Evolutionary conservation across 495 filamentous ascomycete species (phyloP), one percentile per base, ranked within the genome.

Genomic region (Entonaema liquescens): DNA sequence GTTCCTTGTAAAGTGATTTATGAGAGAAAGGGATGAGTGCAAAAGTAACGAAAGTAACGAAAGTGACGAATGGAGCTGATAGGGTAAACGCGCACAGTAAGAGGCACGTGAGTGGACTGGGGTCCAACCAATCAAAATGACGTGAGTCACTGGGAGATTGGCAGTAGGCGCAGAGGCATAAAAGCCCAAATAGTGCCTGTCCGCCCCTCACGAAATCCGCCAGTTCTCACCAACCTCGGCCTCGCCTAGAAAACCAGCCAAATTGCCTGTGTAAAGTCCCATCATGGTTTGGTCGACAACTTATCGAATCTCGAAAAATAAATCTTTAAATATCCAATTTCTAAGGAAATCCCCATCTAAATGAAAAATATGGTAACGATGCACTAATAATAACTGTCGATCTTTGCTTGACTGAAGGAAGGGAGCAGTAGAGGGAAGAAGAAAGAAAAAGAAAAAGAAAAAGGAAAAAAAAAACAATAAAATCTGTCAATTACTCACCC

Each of bases 131-230:
- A 77, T 77, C 23, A 67, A 42, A 47, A 50, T 42, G 65, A 65
- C 67, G 15, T 77, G 75, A 77, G 73, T 76, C 75, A 77, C 74
- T 66, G 73, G 64, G 28, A 35, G 53, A 62, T 62, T 65, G 60
- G 62, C 38, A 67, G 73, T 56, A 7, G 63, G 56, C 58, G 59
- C 68, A 75, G 68, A 72, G 78, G 74, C 74, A 82, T 83, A 86
- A 86, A 79, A 75, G 79, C 80, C 84, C 84, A 86, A 85, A 87
- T 83, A 85, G 83, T 80, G 76, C 80, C 78, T 69, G 79, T 71
- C 79, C 84, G 81, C 83, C 85, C 81, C 78, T 78, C 77, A 64
- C 68, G 49, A 56, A 77, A 77, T 68, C 74, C 74, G 80, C 78
- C 72, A 68, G 77, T 81, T 80, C 80, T 80, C 81, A 80, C 79